A percentile compares a stretch with the other conserved stretches of the same genome.
Conservation (phyloP, 2,329 filamentous ascomycete genomes). For the Pyrenophora teres region DNA sequence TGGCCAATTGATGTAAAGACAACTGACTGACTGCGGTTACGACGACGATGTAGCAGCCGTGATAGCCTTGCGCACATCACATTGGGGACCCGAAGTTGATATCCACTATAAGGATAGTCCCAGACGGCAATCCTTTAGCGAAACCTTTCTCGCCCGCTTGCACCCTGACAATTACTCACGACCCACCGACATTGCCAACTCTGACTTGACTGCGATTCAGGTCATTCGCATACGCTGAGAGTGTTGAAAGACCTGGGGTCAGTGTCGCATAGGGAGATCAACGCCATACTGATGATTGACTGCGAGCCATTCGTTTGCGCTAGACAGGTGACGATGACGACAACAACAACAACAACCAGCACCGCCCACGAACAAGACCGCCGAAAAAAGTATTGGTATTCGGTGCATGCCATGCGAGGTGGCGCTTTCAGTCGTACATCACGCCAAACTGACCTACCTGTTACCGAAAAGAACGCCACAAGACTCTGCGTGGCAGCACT, state of each 20-base stretch:
- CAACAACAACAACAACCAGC: background rate
- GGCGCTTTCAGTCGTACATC: background rate
- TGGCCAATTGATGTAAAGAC: background rate
- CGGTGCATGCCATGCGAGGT: background rate
- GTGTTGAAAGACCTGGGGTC: background rate
- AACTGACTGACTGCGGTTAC: background rate
- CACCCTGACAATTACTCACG: slow-evolving; percentile 10
- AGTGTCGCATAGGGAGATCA: background rate
- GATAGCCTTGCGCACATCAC: slow-evolving; percentile 11
- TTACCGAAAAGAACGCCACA: background rate
- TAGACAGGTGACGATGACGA: background rate
- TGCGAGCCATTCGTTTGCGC: background rate
- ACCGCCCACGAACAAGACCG: too few species aligned
- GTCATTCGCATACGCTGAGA: background rate
- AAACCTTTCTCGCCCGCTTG: slow-evolving; percentile 7
- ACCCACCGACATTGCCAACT: slow-evolving; percentile 1
- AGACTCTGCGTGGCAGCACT: background rate
- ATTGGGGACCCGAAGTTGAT: slow-evolving; percentile 10
- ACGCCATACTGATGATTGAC: background rate
- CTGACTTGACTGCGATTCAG: background rate
- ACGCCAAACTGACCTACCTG: background rate
- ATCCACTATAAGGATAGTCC: slow-evolving; percentile 2
- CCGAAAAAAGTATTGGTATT: background rate
- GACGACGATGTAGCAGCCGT: background rate
- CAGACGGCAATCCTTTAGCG: slow-evolving; percentile 8